These are phyloP conservation scores for Skeletonema grethae DNA, from an alignment of 108 stramenopile genomes.

Conservation along the genomic window DNA sequence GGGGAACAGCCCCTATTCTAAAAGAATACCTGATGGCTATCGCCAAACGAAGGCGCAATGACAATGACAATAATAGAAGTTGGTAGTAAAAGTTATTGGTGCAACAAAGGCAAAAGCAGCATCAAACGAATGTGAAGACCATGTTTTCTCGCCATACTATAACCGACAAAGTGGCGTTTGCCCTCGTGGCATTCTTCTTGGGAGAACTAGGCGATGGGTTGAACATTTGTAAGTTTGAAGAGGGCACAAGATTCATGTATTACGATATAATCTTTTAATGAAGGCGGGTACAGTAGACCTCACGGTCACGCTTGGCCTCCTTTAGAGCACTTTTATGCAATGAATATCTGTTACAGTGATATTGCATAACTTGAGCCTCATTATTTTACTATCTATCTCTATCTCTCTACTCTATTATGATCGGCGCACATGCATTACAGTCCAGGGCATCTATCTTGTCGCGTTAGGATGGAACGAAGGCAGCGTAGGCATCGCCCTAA, in stretches of 20 bases:
- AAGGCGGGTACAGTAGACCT: too few relatives aligned
- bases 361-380: neutral
- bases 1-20: too few relatives aligned
- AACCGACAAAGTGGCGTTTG: conserved; percentile 60
- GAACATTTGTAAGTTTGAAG: conserved; percentile 69
- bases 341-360: too few relatives aligned
- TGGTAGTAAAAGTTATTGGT: too few relatives aligned
- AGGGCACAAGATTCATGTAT: too few relatives aligned
- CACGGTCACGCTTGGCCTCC: too few relatives aligned
- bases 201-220: conserved; percentile 86
- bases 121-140: neutral
- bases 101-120: too few relatives aligned
- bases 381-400: neutral
- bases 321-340: too few relatives aligned
- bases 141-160: neutral
- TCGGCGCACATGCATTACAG: conserved; percentile 1
- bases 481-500: conserved; percentile 74
- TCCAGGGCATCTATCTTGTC: conserved; percentile 86
- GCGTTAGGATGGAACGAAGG: conserved; percentile 87
- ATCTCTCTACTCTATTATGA: neutral
- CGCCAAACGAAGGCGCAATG: too few relatives aligned
- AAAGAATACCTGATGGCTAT: too few relatives aligned
- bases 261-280: too few relatives aligned
- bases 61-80: too few relatives aligned
- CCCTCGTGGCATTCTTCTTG: conserved; percentile 76